Evolutionary conservation across 164 flowering plant genomes (phyloP).

Genomic region (Vitis amurensis): DNA sequence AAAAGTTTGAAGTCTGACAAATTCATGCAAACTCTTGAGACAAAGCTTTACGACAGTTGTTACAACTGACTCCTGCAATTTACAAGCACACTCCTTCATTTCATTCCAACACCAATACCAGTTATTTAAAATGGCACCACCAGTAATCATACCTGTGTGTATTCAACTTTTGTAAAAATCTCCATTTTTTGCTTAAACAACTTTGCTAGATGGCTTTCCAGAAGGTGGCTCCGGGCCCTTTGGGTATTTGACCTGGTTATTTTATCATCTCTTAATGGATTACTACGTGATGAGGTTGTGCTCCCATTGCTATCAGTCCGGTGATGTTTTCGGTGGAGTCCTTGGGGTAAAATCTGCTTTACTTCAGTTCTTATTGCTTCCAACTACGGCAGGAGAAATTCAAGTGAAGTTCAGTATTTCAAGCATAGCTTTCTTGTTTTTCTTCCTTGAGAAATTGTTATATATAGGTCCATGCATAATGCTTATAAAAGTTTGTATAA

Average conservation of each 20-base stretch:
- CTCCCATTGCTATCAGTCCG: slow-evolving; percentile 95
- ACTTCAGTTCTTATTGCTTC: slow-evolving; percentile 69
- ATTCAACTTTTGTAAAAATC: slow-evolving; percentile 91
- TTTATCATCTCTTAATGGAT: slow-evolving; percentile 80
- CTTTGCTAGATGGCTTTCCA: slow-evolving; percentile 95
- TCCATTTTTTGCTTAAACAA: slow-evolving; percentile 96
- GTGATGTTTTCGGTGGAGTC: slow-evolving; percentile 58
- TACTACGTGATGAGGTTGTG: slow-evolving; percentile 86
- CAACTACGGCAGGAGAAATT: slow-evolving; percentile 40
- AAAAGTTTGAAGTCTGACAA: slow-evolving; percentile 87
- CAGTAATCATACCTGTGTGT: slow-evolving; percentile 64
- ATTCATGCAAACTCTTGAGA: slow-evolving; percentile 93
- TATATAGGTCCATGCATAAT: neutral
- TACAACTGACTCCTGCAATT: slow-evolving; percentile 77
- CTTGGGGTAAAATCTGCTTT: slow-evolving; percentile 78
- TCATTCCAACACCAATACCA: neutral
- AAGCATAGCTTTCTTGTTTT: neutral
- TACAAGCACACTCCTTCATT: slow-evolving; percentile 12
- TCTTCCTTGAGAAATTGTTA: neutral
- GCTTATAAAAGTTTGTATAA: neutral
- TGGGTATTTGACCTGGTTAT: slow-evolving; percentile 69
- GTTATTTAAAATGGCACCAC: neutral
- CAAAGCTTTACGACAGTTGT: slow-evolving; percentile 75
- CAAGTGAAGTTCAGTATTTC: slow-evolving; percentile 1
- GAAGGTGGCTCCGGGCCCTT: slow-evolving; percentile 89